Evolutionary conservation across 768 basidiomycete species (phyloP).

Genomic region (Rhizopogon roseolus): DNA sequence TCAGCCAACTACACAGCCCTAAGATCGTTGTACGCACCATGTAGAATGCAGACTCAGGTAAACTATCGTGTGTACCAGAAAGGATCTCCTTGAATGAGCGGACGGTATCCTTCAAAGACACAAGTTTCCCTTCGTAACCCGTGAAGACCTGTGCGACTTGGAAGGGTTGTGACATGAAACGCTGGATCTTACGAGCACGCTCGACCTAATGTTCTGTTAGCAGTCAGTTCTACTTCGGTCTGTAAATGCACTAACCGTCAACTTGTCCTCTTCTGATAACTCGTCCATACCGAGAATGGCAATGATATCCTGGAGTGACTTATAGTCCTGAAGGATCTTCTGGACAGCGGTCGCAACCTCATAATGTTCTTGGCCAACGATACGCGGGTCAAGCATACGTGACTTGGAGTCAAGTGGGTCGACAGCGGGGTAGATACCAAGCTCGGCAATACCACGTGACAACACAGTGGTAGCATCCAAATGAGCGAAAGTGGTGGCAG

Average conservation of each 20-base stretch:
- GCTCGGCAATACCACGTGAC: conserved; percentile 97
- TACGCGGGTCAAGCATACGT: conserved; percentile 99
- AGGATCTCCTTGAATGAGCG: conserved; percentile 99
- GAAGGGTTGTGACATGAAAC: conserved; percentile 99
- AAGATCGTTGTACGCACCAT: conserved; percentile 49
- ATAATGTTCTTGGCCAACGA: conserved; percentile 94
- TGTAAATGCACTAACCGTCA: conserved; percentile 62
- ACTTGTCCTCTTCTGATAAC: conserved; percentile 99
- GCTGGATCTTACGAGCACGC: conserved; percentile 97
- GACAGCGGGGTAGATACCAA: conserved; percentile 99
- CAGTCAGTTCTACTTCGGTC: neutral
- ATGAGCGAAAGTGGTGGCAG: conserved; percentile 99
- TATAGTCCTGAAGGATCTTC: conserved; percentile 97
- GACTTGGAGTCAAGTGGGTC: conserved; percentile 99
- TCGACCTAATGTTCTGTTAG: conserved; percentile 58
- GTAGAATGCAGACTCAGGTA: conserved; percentile 98
- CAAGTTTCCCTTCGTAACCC: conserved; percentile 97
- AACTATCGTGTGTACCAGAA: conserved; percentile 76
- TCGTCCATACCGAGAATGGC: conserved; percentile 99
- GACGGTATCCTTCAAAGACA: conserved; percentile 92
- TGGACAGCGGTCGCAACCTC: conserved; percentile 94
- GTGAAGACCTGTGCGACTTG: conserved; percentile 99
- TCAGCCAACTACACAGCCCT: neutral
- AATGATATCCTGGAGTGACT: conserved; percentile 98
- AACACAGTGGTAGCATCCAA: conserved; percentile 99